Evolutionary conservation across 176 grass and related monocot species (phyloP), one percentile per base, ranked within the genome.

Genomic region (Oryza nivara): DNA sequence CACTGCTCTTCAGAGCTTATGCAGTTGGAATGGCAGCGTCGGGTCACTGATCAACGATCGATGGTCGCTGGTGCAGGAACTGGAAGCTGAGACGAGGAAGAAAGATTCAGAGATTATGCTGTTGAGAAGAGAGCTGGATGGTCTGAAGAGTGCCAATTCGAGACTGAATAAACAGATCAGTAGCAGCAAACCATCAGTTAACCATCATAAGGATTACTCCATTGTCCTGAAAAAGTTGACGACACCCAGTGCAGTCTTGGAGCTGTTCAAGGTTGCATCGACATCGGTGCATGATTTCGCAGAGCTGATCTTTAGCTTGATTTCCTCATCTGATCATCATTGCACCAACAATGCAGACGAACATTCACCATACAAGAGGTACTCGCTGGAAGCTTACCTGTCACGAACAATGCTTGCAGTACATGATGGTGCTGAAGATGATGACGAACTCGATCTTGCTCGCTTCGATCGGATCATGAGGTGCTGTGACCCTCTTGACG

Each of bases 381-480:
- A 75, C 58, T 22, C 81, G 1, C 12, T 83, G 0, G 81, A 83
- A 32, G 71, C 71, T 0, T 20, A 49, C 81, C 1, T 83, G 60
- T 83, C 16, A 20, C 28, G 19, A 36, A 46, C 81, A n/a, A 73
- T 83, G 80, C 23, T 83, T 3, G 68, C 15, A 3, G 7, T 40
- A 3, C 23, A 0, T 6, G 13, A 14, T 5, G n/a, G 41, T 4
- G 5, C 35, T 17, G 34, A 9, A 15, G 75, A 26, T 15, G 23
- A 32, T 7, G 70, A 76, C 2, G 11, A 15, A 41, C 25, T 32
- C 23, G 5, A 47, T 32, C 36, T n/a, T 26, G 35, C 56, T 26
- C 11, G 22, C 2, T 82, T 82, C 16, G 38, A 30, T 4, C 26
- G 81, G 6, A 74, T 83, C 11, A 66, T 83, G 81, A 48, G 30